Evolutionary conservation across 140 eudicot species (phyloP).

Genomic region (Stevia rebaudiana): DNA sequence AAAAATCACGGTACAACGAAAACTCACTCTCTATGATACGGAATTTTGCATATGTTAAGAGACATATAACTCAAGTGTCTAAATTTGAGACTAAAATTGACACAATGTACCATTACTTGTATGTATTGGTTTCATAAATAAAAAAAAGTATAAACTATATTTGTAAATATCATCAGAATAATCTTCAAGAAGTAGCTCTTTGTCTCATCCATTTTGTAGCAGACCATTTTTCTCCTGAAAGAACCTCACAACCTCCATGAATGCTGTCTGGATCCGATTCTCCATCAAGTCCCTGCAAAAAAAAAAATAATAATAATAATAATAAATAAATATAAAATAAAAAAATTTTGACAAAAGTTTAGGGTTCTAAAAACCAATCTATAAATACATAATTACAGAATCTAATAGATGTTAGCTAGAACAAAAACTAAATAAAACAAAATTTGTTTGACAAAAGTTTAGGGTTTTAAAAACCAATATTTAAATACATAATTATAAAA

Average conservation of each 20-base stretch:
- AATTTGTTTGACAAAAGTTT: neutral
- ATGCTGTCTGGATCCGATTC: slow-evolving; percentile 67
- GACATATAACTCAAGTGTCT: neutral
- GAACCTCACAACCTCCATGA: slow-evolving; percentile 92
- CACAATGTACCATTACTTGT: slow-evolving; percentile 13
- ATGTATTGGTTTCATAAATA: slow-evolving; percentile 22
- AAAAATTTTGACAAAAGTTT: too few relatives aligned
- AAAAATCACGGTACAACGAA: neutral
- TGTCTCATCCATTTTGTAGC: slow-evolving; percentile 99
- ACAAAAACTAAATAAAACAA: too few relatives aligned
- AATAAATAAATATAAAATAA: too few relatives aligned
- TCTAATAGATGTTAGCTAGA: too few relatives aligned
- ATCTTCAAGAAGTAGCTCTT: slow-evolving; percentile 34
- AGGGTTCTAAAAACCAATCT: too few relatives aligned
- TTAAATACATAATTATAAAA: neutral
- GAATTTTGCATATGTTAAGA: neutral
- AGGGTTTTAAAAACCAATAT: neutral
- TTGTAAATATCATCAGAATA: slow-evolving; percentile 1
- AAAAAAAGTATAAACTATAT: slow-evolving; percentile 17
- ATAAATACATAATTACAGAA: too few relatives aligned
- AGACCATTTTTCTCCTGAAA: slow-evolving; percentile 92
- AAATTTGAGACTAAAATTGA: slow-evolving; percentile 8
- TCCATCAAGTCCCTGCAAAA: slow-evolving; percentile 80
- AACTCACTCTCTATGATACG: neutral
- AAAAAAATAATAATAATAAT: too few relatives aligned